Conservation (phyloP, 2,329 filamentous ascomycete species). For the Botrytis galanthina region DNA sequence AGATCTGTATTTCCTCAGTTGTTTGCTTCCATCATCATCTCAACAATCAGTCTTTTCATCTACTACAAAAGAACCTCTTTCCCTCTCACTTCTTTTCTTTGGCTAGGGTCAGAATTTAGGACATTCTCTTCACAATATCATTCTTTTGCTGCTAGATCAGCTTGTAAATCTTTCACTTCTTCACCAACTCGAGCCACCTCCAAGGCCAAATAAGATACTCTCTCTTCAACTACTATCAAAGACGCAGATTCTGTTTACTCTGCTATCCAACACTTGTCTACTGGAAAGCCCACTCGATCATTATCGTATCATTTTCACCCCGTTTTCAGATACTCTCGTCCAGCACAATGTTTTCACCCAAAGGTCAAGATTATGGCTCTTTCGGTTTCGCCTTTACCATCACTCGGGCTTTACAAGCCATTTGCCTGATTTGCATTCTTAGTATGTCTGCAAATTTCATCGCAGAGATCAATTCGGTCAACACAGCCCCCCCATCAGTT, state of each 20-base stretch:
- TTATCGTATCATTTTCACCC: not conserved
- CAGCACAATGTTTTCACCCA: conserved; percentile 21
- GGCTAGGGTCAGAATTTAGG: conserved; percentile 14
- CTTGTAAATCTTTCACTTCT: conserved; percentile 26
- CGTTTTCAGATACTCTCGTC: not conserved
- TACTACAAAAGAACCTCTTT: conserved; percentile 32
- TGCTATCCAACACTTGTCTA: not conserved
- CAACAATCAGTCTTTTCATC: conserved; percentile 31
- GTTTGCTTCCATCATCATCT: conserved; percentile 32
- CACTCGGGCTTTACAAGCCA: conserved; percentile 67
- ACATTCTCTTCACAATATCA: conserved; percentile 35
- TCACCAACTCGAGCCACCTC: not conserved
- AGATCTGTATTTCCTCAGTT: conserved; percentile 29
- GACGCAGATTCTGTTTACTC: not conserved
- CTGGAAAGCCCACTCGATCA: not conserved
- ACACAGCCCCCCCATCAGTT: conserved; percentile 65
- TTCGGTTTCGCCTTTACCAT: conserved; percentile 76
- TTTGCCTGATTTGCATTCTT: conserved; percentile 72
- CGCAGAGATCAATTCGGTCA: conserved; percentile 65
- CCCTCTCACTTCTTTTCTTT: conserved; percentile 28
- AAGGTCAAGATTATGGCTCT: conserved; percentile 51
- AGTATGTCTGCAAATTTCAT: conserved; percentile 83
- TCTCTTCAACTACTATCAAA: not conserved
- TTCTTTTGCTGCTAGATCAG: conserved; percentile 36
- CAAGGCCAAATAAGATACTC: not conserved